Conservation (phyloP, 2,329 filamentous ascomycete genomes). For the Pseudocercospora ulei region DNA sequence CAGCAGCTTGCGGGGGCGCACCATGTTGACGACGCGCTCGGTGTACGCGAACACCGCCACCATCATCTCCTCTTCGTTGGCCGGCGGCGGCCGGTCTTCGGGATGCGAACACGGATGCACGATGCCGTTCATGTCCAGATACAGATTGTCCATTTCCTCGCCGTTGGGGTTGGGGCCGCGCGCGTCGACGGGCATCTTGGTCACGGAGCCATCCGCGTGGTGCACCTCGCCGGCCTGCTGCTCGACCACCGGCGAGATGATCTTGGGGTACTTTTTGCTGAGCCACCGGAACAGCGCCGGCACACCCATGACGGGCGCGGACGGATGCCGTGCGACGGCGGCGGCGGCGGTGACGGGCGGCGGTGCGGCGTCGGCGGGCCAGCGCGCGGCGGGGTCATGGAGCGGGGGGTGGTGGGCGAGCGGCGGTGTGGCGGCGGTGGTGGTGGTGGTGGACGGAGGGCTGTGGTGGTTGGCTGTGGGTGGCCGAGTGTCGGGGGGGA, state of each 20-base stretch:
- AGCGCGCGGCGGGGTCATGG: too few relatives aligned
- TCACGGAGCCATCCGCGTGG: conserved; percentile 68
- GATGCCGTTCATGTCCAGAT: conserved; percentile 99
- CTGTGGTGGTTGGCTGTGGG: too few relatives aligned
- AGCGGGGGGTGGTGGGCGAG: too few relatives aligned
- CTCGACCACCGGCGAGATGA: conserved; percentile 83
- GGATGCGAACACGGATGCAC: conserved; percentile 98
- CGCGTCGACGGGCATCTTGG: conserved; percentile 72
- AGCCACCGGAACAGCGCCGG: conserved; percentile 94
- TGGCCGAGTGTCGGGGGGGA: too few relatives aligned
- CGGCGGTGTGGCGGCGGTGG: too few relatives aligned
- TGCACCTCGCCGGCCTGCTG: conserved; percentile 68
- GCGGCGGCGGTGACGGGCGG: too few relatives aligned
- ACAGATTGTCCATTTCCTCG: conserved; percentile 95
- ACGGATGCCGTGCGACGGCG: conserved; percentile 5
- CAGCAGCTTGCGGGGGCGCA: conserved; percentile 83
- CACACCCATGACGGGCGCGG: conserved; percentile 69
- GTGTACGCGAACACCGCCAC: conserved; percentile 95
- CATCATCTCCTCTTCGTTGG: conserved; percentile 99
- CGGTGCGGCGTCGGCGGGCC: too few relatives aligned
- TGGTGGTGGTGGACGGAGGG: too few relatives aligned
- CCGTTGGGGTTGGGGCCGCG: conserved; percentile 86
- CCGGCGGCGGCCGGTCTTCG: conserved; percentile 80
- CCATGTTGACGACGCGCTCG: conserved; percentile 98
- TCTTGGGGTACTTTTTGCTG: conserved; percentile 94